Base-by-base conservation (phyloP, 2,329 filamentous ascomycete genomes). In the Aspergillus calidoustus region DNA sequence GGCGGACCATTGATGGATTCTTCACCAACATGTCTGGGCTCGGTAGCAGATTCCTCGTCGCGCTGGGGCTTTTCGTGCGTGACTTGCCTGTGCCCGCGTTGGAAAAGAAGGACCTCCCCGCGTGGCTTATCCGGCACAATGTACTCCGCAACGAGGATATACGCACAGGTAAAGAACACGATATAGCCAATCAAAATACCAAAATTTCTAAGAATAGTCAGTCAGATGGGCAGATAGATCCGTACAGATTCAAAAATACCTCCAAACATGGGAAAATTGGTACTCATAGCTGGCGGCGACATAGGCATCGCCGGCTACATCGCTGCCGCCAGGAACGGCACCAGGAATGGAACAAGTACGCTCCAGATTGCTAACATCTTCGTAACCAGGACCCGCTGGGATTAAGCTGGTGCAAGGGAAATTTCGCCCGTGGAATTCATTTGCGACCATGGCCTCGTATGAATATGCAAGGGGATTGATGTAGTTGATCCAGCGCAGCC, bases 401-500 rank as follows among this genome's bases (percentile, higher is more conserved):
- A 85, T 72, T 51, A 77, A 79, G 3, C 65, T 62, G 3, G 73
- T 71, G 68, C 84, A 86, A 0, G 59, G 49, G 71, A 88, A 93
- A 0, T 86, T 64, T 17, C 88, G 85, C 58, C 79, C 77, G 67
- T 86, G 75, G 66, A 95, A 95, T 75, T 96, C 92, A 76, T 95
- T 95, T 65, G 91, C 84, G 82, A 93, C 88, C 19, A 96, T 82
- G 0, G 88, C 80, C 74, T 95, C 91, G 69, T 94, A 96, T 0
- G 87, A 86, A 66, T 94, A 95, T 1, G 85, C 86, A 4, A 95
- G 82, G 7, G 91, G 91, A 62, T 94, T 89, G 31, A 93, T 79
- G 73, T 91, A 93, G 72, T 88, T 89, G 57, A 95, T 85, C 91
- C 92, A 95, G 60, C 87, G 83, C 70, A 89, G 89, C 91, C 91